Percentiles rank a stretch among this genome's conserved stretches.
phyloP scores from a whole-genome alignment of 2,329 filamentous ascomycete genomes.

The Hypoxylon sp. region DNA sequence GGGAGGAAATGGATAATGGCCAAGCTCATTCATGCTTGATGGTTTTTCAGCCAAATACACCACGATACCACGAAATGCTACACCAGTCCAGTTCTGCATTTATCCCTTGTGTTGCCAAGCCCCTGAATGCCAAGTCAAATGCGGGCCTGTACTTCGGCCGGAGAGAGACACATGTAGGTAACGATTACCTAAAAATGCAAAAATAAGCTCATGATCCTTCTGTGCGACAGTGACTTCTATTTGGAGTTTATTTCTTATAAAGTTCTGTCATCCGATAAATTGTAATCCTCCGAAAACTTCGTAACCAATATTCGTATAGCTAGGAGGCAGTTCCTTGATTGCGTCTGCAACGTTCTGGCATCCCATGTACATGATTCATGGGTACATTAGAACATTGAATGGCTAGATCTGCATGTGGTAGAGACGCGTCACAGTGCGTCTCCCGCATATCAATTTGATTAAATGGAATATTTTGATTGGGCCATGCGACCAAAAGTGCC shows the following conservation, averaged over 20 bases:
- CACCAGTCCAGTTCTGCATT: constrained; percentile 37
- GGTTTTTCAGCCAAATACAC: constrained; percentile 47
- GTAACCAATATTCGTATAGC: constrained; percentile 10
- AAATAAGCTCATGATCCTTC: constrained; percentile 21
- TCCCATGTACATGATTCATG: constrained; percentile 28
- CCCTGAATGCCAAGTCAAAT: constrained; percentile 23
- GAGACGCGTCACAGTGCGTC: constrained; percentile 41
- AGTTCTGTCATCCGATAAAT: constrained; percentile 33
- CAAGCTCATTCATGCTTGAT: constrained; percentile 39
- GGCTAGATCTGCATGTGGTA: constrained; percentile 19
- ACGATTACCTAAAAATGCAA: constrained; percentile 3
- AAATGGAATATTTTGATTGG: constrained; percentile 39
- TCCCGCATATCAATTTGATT: constrained; percentile 25
- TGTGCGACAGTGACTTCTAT: constrained; percentile 20
- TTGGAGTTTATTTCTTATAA: constrained; percentile 33
- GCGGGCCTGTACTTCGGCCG: constrained; percentile 1
- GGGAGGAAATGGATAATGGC: constrained; percentile 47
- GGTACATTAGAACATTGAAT: too few relatives aligned
- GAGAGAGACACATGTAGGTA: background rate
- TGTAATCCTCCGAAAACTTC: constrained; percentile 26
- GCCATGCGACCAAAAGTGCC: constrained; percentile 22
- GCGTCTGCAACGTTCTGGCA: background rate
- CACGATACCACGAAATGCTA: constrained; percentile 50
- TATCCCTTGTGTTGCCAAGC: constrained; percentile 24
- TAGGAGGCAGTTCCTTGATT: constrained; percentile 11